These are phyloP conservation scores for Ophiocordyceps camponoti-rufipedis DNA, from an alignment of 2,329 filamentous ascomycete species.

Conservation along the genomic window DNA sequence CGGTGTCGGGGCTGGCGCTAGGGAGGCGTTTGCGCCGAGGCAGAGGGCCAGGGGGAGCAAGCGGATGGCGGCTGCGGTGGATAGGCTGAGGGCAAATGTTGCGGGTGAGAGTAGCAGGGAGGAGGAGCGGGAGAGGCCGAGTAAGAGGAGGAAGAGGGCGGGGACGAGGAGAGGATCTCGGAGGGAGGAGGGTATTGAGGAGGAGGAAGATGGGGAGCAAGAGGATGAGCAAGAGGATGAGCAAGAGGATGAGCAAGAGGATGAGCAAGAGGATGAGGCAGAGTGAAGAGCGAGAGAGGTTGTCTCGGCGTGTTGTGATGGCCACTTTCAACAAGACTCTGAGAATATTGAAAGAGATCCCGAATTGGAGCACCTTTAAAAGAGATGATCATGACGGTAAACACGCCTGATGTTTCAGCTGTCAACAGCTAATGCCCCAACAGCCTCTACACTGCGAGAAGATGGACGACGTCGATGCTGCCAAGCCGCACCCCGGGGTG, in stretches of 20 bases:
- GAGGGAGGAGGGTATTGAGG: conserved; percentile 4
- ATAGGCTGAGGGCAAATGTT: conserved; percentile 33
- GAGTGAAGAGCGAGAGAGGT: neutral
- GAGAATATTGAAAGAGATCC: too few relatives aligned
- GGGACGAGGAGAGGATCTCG: conserved; percentile 9
- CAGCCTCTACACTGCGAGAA: neutral
- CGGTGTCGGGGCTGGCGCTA: conserved; percentile 46
- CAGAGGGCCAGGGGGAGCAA: conserved; percentile 46
- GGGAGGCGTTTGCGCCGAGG: conserved; percentile 51
- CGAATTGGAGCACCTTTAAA: too few relatives aligned
- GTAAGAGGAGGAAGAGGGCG: conserved; percentile 7
- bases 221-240: neutral
- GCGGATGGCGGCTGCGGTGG: conserved; percentile 59
- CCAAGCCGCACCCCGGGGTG: too few relatives aligned
- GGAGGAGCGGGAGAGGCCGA: conserved; percentile 1
- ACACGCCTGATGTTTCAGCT: too few relatives aligned
- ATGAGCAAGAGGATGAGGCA: neutral
- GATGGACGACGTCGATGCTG: neutral
- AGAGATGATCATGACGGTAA: too few relatives aligned
- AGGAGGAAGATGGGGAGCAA: conserved; percentile 2
- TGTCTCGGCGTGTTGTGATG: too few relatives aligned
- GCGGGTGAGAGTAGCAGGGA: conserved; percentile 2
- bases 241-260: too few relatives aligned
- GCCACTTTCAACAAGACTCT: too few relatives aligned
- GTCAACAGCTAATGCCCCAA: too few relatives aligned